These are phyloP conservation scores for Globisporangium sylvaticum DNA, from an alignment of 352 stramenopile genomes.

Conservation along the genomic window DNA sequence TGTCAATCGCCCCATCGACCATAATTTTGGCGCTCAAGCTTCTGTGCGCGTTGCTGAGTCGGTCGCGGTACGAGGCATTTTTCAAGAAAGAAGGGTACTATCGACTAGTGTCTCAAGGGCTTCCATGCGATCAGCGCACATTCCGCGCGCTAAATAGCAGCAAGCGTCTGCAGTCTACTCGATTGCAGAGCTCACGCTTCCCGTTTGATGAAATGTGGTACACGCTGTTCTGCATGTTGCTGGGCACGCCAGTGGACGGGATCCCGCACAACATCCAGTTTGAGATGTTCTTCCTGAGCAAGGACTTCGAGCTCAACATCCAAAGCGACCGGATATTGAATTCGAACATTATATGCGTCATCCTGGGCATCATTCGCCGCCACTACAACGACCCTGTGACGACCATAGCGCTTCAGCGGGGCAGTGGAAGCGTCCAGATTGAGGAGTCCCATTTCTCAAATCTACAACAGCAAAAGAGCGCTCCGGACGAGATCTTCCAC, in stretches of 20 bases:
- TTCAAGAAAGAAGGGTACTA: conserved; percentile 76
- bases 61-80: conserved; percentile 40
- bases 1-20: conserved; percentile 38
- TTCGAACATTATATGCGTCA: conserved; percentile 41
- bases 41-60: conserved; percentile 40
- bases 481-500: conserved; percentile 23
- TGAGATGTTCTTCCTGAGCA: conserved; percentile 56
- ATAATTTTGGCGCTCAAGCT: conserved; percentile 50
- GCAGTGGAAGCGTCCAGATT: not conserved
- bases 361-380: conserved; percentile 49
- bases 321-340: conserved; percentile 51
- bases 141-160: not conserved
- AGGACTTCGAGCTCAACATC: conserved; percentile 73
- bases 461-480: not conserved
- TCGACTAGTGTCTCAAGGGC: conserved; percentile 49
- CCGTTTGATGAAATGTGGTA: conserved; percentile 75
- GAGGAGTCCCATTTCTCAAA: not conserved
- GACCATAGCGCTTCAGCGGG: conserved; percentile 15
- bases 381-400: conserved; percentile 48
- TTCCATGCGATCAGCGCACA: conserved; percentile 38
- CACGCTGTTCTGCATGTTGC: conserved; percentile 53
- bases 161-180: too few species aligned
- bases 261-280: conserved; percentile 57
- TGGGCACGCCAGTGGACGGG: conserved; percentile 59
- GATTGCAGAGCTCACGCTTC: conserved; percentile 19